Evolutionary conservation across 257 asterid species (phyloP), one percentile per base, ranked within the genome.

Genomic region (Voacanga thouarsii): DNA sequence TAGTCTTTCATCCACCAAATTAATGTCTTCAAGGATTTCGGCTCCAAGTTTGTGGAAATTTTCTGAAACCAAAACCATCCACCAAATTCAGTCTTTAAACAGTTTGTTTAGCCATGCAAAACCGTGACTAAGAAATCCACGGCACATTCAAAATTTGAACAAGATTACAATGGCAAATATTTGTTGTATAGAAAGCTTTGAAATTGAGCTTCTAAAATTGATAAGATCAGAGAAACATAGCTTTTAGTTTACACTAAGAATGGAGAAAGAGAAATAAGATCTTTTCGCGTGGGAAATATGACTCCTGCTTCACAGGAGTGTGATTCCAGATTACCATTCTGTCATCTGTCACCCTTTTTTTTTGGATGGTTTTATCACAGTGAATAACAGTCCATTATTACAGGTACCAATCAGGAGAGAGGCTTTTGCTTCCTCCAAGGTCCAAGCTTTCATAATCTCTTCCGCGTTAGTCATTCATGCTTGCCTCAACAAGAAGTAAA

Each of bases 401-500:
- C 16, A 24, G 37, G 15, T 24, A 33, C 73, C 53, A 41, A 68
- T 68, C 53, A 68, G 53, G 41, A 43, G 18, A 41, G 56, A 39
- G 3, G 50, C 69, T n/a, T 57, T 57, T 55, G 53, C 50, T 39
- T 74, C 53, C 30, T 37, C 39, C 68, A 74, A 59, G 37, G 23
- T 33, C 47, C 30, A 74, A 74, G 75, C 43, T 23, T 49, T 39
- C 75, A 26, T 24, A 71, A 71, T 49, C 61, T 37, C 39, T 71
- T 21, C 14, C 14, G 23, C 12, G 49, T 19, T 72, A 49, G 45
- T 11, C 59, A 30, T 45, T 18, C 59, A 71, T n/a, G 30, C 18
- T 53, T 33, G 50, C 76, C 64, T 72, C 65, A 9, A 30, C 51
- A 28, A 72, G 10, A 18, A 55, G 16, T 4, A 15, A 19, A 15